These are phyloP conservation scores for Suhomyces terraborum DNA, from an alignment of 1,139 yeast species.

Conservation along the genomic window DNA sequence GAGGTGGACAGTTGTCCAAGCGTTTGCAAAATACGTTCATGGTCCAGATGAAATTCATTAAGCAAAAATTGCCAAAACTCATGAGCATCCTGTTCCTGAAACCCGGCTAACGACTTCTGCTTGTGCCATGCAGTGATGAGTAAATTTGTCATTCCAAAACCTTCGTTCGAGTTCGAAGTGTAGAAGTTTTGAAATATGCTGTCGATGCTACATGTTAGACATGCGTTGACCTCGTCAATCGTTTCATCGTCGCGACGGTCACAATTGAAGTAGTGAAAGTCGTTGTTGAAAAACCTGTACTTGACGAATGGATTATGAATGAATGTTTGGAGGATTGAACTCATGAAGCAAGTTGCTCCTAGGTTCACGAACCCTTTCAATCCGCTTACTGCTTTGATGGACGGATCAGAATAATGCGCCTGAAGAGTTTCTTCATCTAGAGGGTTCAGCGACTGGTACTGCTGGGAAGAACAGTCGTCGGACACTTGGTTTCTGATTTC, in stretches of 20 bases:
- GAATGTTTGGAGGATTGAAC: slow-evolving; percentile 81
- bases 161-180: slow-evolving; percentile 55
- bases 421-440: slow-evolving; percentile 6
- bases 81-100: slow-evolving; percentile 97
- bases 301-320: slow-evolving; percentile 87
- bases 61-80: slow-evolving; percentile 92
- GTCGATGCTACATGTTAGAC: slow-evolving; percentile 85
- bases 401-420: slow-evolving; percentile 46
- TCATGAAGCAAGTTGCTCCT: slow-evolving; percentile 97
- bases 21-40: slow-evolving; percentile 29
- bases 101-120: slow-evolving; percentile 84
- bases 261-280: slow-evolving; percentile 48
- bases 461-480: neutral
- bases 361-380: slow-evolving; percentile 85
- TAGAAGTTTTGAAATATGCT: slow-evolving; percentile 69
- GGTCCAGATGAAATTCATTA: slow-evolving; percentile 75
- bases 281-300: slow-evolving; percentile 73
- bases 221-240: slow-evolving; percentile 47
- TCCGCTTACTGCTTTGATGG: slow-evolving; percentile 67
- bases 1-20: slow-evolving; percentile 7
- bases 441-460: neutral
- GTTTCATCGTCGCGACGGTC: slow-evolving; percentile 29
- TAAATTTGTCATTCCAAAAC: slow-evolving; percentile 74
- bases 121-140: slow-evolving; percentile 83
- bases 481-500: slow-evolving; percentile 43